Base-by-base conservation (phyloP, 2,329 filamentous ascomycete genomes). In the Penicillium brasilianum region DNA sequence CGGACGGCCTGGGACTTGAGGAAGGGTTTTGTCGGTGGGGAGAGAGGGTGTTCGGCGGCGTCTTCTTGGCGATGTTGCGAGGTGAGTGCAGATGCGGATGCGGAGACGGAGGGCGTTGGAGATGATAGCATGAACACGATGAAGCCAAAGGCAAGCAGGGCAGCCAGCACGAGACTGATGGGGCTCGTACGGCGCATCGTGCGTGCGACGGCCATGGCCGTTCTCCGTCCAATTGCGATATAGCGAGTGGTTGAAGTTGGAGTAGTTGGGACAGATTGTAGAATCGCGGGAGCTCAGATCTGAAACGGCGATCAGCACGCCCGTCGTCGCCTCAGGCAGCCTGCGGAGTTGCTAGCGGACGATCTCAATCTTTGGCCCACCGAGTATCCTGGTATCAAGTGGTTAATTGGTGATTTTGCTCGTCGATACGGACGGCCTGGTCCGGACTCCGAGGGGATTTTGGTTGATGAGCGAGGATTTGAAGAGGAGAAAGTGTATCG, bases 141-240 rank as follows among this genome's bases (percentile, higher is more conserved):
- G 79, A 90, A 87, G 80, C 90, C 86, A 73, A 95, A 84, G 76
- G 88, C 88, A 61, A 95, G 84, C 60, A 91, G 79, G 68, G 81
- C 84, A 71, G 91, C 91, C 67, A 96, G 83, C 68, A 89, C 76
- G 66, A 94, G 81, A 57, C 90, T 94, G 73, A 90, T 84, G 65
- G 91, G 89, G 78, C 88, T 95, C 75, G 89, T 87, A 81, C 90
- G 90, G 81, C 91, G 91, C 74, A 94, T 85, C 65, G 84, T 82
- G 80, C 91, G 90, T 74, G 83, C 74, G 69, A 84, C 78, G 70
- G 83, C 84, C 85, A 88, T 80, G 74, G 72, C 71, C 70, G 66
- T 58, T 61, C 57, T 62, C 63, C 54, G n/a, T 30, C 53, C 14
- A 52, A 57, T 51, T 57, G 52, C 39, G 22, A 41, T 28, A 30